These are phyloP conservation scores for Aspergillus alliaceus DNA, from an alignment of 2,329 filamentous ascomycete species.

Conservation along the genomic window DNA sequence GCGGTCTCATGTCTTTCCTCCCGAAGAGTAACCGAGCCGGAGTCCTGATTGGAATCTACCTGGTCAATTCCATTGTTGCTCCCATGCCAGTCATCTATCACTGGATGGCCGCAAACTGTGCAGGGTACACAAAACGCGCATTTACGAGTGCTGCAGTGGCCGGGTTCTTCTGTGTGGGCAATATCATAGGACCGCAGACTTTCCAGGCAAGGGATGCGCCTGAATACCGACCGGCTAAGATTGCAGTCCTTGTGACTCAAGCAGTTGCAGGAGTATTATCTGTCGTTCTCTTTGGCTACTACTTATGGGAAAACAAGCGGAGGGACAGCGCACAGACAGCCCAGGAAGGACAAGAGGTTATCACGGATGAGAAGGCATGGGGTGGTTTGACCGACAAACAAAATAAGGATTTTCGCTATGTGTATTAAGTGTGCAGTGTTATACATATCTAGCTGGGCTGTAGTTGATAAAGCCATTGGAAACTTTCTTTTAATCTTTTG, in stretches of 20 bases:
- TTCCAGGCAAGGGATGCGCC: conserved; percentile 45
- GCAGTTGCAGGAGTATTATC: conserved; percentile 30
- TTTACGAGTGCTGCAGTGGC: conserved; percentile 48
- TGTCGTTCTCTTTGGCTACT: conserved; percentile 28
- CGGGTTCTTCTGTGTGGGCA: conserved; percentile 44
- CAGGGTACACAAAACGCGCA: conserved; percentile 52
- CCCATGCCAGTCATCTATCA: conserved; percentile 46
- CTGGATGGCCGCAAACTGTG: conserved; percentile 50
- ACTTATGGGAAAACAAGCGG: conserved; percentile 32
- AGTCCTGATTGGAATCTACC: conserved; percentile 45
- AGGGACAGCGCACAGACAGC: conserved; percentile 17
- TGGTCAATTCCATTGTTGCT: conserved; percentile 46
- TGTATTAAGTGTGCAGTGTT: conserved; percentile 35
- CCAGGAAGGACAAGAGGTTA: conserved; percentile 14
- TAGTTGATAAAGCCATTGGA: not conserved
- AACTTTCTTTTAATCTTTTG: too few relatives aligned
- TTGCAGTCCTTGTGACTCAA: conserved; percentile 41
- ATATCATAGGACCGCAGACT: conserved; percentile 46
- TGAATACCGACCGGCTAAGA: conserved; percentile 43
- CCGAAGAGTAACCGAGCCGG: conserved; percentile 41
- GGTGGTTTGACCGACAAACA: conserved; percentile 36
- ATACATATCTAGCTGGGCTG: too few relatives aligned
- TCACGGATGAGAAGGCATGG: conserved; percentile 27
- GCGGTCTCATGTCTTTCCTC: conserved; percentile 37
- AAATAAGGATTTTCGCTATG: conserved; percentile 34